phyloP scores from a whole-genome alignment of 164 flowering plant species.

The Kingdonia uniflora region DNA sequence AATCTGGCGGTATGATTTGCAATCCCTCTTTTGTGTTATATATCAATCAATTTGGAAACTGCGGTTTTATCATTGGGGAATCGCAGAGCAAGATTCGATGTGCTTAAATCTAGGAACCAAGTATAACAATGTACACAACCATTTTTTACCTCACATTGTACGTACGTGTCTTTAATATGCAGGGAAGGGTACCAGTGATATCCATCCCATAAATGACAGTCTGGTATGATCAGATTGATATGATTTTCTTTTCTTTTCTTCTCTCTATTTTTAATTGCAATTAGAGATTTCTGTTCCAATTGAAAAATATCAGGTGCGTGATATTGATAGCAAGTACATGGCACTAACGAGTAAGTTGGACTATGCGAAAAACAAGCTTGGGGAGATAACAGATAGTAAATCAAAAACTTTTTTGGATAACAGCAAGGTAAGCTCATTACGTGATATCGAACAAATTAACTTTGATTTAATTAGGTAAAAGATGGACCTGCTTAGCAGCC shows the following conservation, averaged over 20 bases:
- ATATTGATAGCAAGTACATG: slow-evolving; percentile 13
- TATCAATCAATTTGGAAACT: too few relatives aligned
- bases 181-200: slow-evolving; percentile 9
- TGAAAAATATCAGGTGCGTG: slow-evolving; percentile 17
- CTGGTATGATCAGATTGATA: slow-evolving; percentile 10
- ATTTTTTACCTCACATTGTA: too few relatives aligned
- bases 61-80: too few relatives aligned
- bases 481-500: too few relatives aligned
- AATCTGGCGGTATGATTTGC: slow-evolving; percentile 8
- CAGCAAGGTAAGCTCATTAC: slow-evolving; percentile 23
- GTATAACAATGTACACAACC: too few relatives aligned
- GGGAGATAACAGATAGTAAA: slow-evolving; percentile 20
- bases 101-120: too few relatives aligned
- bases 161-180: slow-evolving; percentile 3
- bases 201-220: slow-evolving; percentile 5
- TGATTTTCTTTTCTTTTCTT: not conserved
- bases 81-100: too few relatives aligned
- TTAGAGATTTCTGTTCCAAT: not conserved
- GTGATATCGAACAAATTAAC: too few relatives aligned
- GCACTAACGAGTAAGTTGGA: slow-evolving; percentile 20
- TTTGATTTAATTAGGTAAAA: too few relatives aligned
- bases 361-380: slow-evolving; percentile 27
- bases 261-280: not conserved
- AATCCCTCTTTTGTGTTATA: not conserved
- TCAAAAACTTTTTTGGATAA: slow-evolving; percentile 25